Evolutionary conservation across 1,284 basidiomycete genomes (phyloP), one percentile per base, ranked within the genome.

Genomic region (Cerrena zonata): DNA sequence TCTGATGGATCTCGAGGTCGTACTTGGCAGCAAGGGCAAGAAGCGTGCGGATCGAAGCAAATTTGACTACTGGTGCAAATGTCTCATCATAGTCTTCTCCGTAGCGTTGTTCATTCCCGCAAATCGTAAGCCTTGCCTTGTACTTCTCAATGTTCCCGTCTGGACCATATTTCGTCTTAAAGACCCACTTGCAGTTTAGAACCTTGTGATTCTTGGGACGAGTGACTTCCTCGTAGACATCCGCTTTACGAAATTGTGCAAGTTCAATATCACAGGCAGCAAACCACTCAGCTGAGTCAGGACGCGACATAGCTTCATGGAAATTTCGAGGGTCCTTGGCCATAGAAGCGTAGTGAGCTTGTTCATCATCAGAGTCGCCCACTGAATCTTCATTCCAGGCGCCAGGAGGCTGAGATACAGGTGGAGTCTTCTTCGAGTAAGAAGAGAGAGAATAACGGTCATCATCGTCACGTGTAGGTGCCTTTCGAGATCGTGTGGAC

Each of bases 41-140:
- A 0, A 71, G 21, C 1, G 56, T 26, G 0, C 65, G 52, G 7
- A 71, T 36, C 0, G 66, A 58, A 4, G 57, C 55, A 23, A 62
- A 56, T 2, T 59, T 54, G 3, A 61, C 58, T 0, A 68, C 63
- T 0, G 72, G 70, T 0, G 72, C 56, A 27, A 58, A 69, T 0
- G 68, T 72, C 2, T 69, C 59, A 22, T 18, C 10, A 19, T 18
- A 40, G 21, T 40, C 39, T 10, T 10, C 18, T 2, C 49, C 49
- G 25, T 18, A 19, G 30, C 53, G 47, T 49, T 75, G 73, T 0
- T 55, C 52, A 56, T 69, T 72, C 2, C 71, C 73, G 24, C 66
- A 58, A 0, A 68, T 71, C 0, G 72, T 68, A 0, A 74, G 59
- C 1, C 69, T 48, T 0, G 67, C 69, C 52, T 73, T 73, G 56